phyloP scores from a whole-genome alignment of 2,329 filamentous ascomycete species.

The Ascochyta lentis region DNA sequence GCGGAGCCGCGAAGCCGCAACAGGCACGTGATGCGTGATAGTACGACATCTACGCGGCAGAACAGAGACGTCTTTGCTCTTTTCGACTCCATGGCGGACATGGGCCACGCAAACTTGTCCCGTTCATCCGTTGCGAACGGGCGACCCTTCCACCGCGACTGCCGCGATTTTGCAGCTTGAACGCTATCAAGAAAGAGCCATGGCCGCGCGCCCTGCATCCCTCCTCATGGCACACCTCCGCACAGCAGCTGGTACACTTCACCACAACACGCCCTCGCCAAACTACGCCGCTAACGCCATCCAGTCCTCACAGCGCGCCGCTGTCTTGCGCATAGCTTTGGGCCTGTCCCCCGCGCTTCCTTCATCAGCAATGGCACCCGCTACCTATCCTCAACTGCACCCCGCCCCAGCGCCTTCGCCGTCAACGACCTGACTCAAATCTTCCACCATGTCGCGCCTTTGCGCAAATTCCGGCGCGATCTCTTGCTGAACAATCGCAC shows the following conservation, averaged over 20 bases:
- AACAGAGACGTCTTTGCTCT: slow-evolving; percentile 28
- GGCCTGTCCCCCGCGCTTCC: slow-evolving; percentile 5
- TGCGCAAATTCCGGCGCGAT: slow-evolving; percentile 73
- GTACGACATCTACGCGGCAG: slow-evolving; percentile 14
- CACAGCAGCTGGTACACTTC: slow-evolving; percentile 25
- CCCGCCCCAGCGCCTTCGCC: slow-evolving; percentile 25
- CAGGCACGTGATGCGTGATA: slow-evolving; percentile 21
- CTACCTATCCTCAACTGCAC: slow-evolving; percentile 27
- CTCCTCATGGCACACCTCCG: slow-evolving; percentile 34
- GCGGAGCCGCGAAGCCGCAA: background rate
- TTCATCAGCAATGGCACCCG: slow-evolving; percentile 22
- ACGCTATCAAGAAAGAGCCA: slow-evolving; percentile 12
- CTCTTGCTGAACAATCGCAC: slow-evolving; percentile 71
- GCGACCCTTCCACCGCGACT: slow-evolving; percentile 8
- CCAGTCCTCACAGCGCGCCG: slow-evolving; percentile 20
- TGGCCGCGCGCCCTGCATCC: slow-evolving; percentile 27
- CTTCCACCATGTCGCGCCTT: slow-evolving; percentile 74
- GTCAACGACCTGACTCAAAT: slow-evolving; percentile 62
- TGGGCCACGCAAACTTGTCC: slow-evolving; percentile 9
- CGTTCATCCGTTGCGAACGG: slow-evolving; percentile 13
- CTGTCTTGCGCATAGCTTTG: slow-evolving; percentile 4
- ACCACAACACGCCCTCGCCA: slow-evolving; percentile 15
- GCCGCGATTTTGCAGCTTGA: slow-evolving; percentile 11
- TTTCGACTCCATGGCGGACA: slow-evolving; percentile 14
- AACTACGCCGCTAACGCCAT: slow-evolving; percentile 16